Evolutionary conservation across 2,329 filamentous ascomycete species (phyloP).

Genomic region (Pestalotiopsis sp.): DNA sequence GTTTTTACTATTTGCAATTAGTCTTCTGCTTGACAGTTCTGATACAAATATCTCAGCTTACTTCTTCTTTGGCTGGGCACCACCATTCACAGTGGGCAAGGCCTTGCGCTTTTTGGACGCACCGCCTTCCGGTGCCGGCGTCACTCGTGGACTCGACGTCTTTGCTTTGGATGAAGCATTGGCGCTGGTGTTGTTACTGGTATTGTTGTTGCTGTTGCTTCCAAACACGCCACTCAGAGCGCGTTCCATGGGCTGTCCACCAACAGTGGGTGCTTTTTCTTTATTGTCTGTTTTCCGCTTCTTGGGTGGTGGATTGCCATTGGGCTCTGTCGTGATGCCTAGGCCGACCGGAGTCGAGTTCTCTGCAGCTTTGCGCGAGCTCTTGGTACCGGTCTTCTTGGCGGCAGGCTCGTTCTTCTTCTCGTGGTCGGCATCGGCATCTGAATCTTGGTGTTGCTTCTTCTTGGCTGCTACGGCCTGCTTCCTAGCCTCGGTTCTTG

Average conservation of each 20-base stretch:
- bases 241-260: slow-evolving; percentile 63
- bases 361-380: slow-evolving; percentile 66
- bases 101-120: slow-evolving; percentile 74
- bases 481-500: slow-evolving; percentile 81
- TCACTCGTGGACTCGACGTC: slow-evolving; percentile 68
- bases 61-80: slow-evolving; percentile 73
- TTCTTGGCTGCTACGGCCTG: slow-evolving; percentile 79
- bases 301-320: slow-evolving; percentile 64
- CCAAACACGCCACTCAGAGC: slow-evolving; percentile 63
- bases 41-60: slow-evolving; percentile 42
- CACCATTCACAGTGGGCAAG: slow-evolving; percentile 64
- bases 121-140: slow-evolving; percentile 61
- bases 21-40: not conserved
- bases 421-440: slow-evolving; percentile 70
- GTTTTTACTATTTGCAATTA: slow-evolving; percentile 27
- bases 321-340: slow-evolving; percentile 64
- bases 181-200: slow-evolving; percentile 36
- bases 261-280: slow-evolving; percentile 42
- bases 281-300: slow-evolving; percentile 83
- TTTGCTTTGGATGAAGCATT: slow-evolving; percentile 54
- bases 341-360: slow-evolving; percentile 58
- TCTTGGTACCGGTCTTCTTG: slow-evolving; percentile 68
- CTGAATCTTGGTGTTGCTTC: slow-evolving; percentile 72
- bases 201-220: not conserved
- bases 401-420: slow-evolving; percentile 46